Evolutionary conservation across 2,329 filamentous ascomycete genomes (phyloP).

Genomic region (Paracoccidioides brasiliensis): DNA sequence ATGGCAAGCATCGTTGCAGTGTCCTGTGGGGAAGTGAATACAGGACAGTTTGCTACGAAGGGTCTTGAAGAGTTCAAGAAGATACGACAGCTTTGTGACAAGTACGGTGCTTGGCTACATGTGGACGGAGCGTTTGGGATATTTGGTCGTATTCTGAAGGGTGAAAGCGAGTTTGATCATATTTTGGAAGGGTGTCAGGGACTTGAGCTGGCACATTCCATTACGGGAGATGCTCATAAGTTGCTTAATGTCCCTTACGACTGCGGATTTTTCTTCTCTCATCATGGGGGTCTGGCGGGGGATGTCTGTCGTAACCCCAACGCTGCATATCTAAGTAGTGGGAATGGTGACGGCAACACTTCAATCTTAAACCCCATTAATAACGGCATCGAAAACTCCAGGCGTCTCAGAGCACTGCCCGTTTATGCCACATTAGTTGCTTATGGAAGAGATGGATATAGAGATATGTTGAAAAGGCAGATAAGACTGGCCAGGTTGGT

Average conservation of each 20-base stretch:
- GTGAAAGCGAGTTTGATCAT: conserved; percentile 40
- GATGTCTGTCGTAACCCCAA: conserved; percentile 70
- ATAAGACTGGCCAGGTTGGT: conserved; percentile 57
- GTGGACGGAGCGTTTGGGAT: conserved; percentile 85
- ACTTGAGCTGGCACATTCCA: conserved; percentile 72
- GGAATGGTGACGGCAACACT: conserved; percentile 34
- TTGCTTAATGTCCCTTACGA: conserved; percentile 93
- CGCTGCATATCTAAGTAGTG: conserved; percentile 58
- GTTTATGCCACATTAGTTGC: conserved; percentile 68
- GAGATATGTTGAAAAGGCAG: conserved; percentile 57
- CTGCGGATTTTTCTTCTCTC: conserved; percentile 76
- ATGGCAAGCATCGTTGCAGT: conserved; percentile 63
- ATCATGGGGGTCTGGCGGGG: conserved; percentile 44
- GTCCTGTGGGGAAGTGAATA: conserved; percentile 86
- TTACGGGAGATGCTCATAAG: conserved; percentile 79
- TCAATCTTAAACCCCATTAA: conserved; percentile 55
- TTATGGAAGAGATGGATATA: conserved; percentile 58
- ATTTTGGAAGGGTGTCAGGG: conserved; percentile 39
- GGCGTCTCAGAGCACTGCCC: conserved; percentile 80
- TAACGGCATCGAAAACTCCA: conserved; percentile 79
- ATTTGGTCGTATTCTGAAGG: conserved; percentile 55
- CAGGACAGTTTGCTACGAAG: conserved; percentile 60
- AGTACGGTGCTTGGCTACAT: conserved; percentile 72
- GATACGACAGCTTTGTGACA: conserved; percentile 57
- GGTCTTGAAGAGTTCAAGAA: conserved; percentile 44